Percentiles rank a stretch among this genome's conserved stretches.
Evolutionary conservation across 345 rosid species (phyloP).

Genomic region (Hypericum androsaemum): DNA sequence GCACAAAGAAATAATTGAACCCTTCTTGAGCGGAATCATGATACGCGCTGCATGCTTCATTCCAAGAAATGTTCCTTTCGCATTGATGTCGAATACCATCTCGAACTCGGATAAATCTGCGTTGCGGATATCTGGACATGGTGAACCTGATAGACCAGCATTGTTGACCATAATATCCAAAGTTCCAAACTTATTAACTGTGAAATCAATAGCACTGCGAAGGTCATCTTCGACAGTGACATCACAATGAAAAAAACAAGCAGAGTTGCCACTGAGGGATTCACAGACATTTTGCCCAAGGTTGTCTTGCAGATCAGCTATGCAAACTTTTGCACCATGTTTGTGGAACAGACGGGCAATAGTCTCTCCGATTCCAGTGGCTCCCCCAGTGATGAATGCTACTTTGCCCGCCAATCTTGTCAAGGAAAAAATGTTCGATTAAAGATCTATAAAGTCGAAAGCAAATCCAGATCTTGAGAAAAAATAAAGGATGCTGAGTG

Average conservation of each 20-base stretch:
- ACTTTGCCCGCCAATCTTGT: slow-evolving; percentile 62
- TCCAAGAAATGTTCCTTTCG: slow-evolving; percentile 67
- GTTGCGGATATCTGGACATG: slow-evolving; percentile 61
- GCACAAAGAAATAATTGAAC: slow-evolving; percentile 50
- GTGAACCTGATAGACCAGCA: slow-evolving; percentile 59
- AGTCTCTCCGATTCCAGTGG: slow-evolving; percentile 84
- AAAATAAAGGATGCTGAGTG: no score
- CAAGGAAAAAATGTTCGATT: background rate
- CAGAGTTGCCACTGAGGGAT: slow-evolving; percentile 31
- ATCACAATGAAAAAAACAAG: slow-evolving; percentile 57
- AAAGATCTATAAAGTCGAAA: no score
- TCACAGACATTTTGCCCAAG: slow-evolving; percentile 42
- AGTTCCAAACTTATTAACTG: slow-evolving; percentile 42
- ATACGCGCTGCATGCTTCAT: slow-evolving; percentile 86
- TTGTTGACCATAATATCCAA: slow-evolving; percentile 77
- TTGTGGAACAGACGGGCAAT: slow-evolving; percentile 62
- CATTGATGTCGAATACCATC: slow-evolving; percentile 61
- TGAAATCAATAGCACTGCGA: slow-evolving; percentile 50
- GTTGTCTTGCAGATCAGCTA: slow-evolving; percentile 56
- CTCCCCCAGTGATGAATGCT: slow-evolving; percentile 81
- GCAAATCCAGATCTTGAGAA: no score
- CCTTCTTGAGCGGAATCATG: slow-evolving; percentile 60
- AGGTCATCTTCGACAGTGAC: slow-evolving; percentile 62
- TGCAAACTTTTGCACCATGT: slow-evolving; percentile 75
- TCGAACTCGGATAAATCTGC: slow-evolving; percentile 41